Conservation (phyloP, 129 eudicot genomes). For the Erigeron canadensis region DNA sequence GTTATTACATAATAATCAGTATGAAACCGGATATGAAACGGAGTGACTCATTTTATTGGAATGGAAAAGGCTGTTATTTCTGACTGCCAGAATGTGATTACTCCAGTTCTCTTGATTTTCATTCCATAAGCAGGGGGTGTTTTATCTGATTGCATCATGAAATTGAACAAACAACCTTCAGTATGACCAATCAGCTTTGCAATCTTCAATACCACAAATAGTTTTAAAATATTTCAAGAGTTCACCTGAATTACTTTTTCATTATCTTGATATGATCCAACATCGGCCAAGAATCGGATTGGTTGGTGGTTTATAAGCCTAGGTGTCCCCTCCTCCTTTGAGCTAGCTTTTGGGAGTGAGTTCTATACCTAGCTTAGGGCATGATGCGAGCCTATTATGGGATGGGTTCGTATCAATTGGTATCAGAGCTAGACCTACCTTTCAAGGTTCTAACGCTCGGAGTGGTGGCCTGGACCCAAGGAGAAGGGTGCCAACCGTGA, state of each 20-base stretch:
- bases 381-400: no score
- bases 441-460: no score
- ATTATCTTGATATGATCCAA: no score
- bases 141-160: background rate
- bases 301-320: no score
- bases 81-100: background rate
- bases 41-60: background rate
- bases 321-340: no score
- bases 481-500: no score
- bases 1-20: constrained; percentile 12
- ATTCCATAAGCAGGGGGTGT: background rate
- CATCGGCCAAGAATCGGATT: no score
- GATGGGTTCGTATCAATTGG: no score
- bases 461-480: no score
- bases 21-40: background rate
- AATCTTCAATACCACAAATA: background rate
- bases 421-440: no score
- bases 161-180: background rate
- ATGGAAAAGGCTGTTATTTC: background rate
- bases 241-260: background rate
- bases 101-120: background rate
- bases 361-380: no score
- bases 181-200: background rate
- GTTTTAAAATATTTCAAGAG: background rate
- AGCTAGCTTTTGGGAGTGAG: no score